Evolutionary conservation across 2,329 filamentous ascomycete species (phyloP).

Genomic region (Colletotrichum theobromicola): DNA sequence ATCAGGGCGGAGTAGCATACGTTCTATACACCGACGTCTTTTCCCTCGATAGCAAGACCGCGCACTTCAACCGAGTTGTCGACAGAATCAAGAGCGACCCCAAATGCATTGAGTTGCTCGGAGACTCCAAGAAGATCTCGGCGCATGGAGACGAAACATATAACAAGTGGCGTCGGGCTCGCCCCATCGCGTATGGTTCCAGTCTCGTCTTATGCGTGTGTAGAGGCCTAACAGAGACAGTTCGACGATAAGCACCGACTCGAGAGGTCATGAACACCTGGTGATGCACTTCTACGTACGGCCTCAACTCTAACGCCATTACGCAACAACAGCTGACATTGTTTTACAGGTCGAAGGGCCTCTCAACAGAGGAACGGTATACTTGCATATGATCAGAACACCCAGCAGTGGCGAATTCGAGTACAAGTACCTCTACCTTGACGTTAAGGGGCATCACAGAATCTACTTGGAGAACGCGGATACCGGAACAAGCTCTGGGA

Average conservation of each 20-base stretch:
- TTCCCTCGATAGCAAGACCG: slow-evolving; percentile 82
- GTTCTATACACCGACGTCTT: slow-evolving; percentile 85
- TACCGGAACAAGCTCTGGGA: slow-evolving; percentile 36
- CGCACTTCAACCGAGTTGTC: slow-evolving; percentile 87
- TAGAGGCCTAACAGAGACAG: slow-evolving; percentile 45
- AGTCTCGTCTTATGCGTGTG: neutral
- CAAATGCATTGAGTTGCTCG: slow-evolving; percentile 75
- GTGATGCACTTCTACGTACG: slow-evolving; percentile 84
- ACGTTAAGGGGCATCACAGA: slow-evolving; percentile 73
- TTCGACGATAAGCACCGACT: slow-evolving; percentile 72
- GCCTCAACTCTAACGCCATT: neutral
- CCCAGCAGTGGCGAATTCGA: slow-evolving; percentile 70
- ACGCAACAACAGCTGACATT: neutral
- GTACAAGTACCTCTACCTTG: slow-evolving; percentile 81
- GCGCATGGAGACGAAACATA: slow-evolving; percentile 82
- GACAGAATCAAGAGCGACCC: slow-evolving; percentile 77
- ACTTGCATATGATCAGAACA: slow-evolving; percentile 77
- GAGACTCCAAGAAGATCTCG: slow-evolving; percentile 74
- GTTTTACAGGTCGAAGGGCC: slow-evolving; percentile 74
- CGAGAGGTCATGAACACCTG: slow-evolving; percentile 78
- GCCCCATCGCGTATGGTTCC: slow-evolving; percentile 61
- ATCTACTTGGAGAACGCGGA: slow-evolving; percentile 71
- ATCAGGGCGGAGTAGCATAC: slow-evolving; percentile 76
- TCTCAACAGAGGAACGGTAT: slow-evolving; percentile 73
- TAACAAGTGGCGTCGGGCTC: slow-evolving; percentile 79